Conservation (phyloP, 2,329 filamentous ascomycete species). For the Parascedosporium putredinis region DNA sequence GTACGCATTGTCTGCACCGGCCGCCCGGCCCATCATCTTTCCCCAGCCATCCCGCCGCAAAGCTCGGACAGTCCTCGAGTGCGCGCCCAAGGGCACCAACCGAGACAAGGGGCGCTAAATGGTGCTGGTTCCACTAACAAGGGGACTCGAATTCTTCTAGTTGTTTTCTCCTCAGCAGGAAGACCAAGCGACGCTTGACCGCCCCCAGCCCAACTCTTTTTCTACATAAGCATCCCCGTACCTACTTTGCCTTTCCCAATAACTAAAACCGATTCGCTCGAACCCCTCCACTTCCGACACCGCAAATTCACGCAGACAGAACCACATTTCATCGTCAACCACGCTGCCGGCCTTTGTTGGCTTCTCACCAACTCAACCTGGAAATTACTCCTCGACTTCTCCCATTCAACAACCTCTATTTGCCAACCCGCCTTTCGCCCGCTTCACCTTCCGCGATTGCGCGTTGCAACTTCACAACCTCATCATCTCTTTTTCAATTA, state of each 20-base stretch:
- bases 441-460: no score
- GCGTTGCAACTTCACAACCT: no score
- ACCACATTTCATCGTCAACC: not conserved
- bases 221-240: not conserved
- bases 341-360: not conserved
- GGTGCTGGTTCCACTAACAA: not conserved
- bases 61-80: not conserved
- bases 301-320: constrained; percentile 1
- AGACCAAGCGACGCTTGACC: not conserved
- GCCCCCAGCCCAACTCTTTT: not conserved
- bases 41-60: not conserved
- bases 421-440: no score
- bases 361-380: not conserved
- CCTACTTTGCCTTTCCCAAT: not conserved
- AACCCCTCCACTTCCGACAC: not conserved
- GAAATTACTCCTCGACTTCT: not conserved
- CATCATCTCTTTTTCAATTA: not conserved
- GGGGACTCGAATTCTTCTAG: not conserved
- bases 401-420: not conserved
- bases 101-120: not conserved
- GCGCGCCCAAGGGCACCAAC: not conserved
- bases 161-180: not conserved
- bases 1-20: not conserved
- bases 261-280: constrained; percentile 1
- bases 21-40: not conserved